phyloP scores from a whole-genome alignment of 1,284 basidiomycete genomes.

The Laetiporus sulphureus region DNA sequence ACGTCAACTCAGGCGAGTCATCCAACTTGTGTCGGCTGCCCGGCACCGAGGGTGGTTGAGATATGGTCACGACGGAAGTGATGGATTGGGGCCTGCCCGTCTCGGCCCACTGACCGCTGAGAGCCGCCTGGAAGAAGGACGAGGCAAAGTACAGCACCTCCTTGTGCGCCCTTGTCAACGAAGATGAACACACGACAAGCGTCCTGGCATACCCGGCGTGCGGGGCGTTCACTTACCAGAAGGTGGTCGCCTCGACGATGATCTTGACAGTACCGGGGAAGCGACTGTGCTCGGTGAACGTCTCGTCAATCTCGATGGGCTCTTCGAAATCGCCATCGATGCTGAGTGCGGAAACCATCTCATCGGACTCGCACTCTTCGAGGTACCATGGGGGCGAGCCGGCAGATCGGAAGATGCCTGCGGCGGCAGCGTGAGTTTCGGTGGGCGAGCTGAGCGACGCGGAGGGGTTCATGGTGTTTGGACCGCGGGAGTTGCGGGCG shows the following conservation, averaged over 20 bases:
- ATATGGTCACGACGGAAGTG: slow-evolving; percentile 77
- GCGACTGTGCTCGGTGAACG: slow-evolving; percentile 55
- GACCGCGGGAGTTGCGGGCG: slow-evolving; percentile 69
- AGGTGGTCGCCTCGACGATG: slow-evolving; percentile 76
- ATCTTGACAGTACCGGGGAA: slow-evolving; percentile 81
- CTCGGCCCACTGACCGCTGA: slow-evolving; percentile 77
- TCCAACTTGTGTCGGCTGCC: slow-evolving; percentile 36
- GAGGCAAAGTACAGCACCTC: slow-evolving; percentile 81
- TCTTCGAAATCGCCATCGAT: slow-evolving; percentile 55
- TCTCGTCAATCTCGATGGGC: slow-evolving; percentile 67
- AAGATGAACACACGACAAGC: not conserved
- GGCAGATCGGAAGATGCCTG: slow-evolving; percentile 73
- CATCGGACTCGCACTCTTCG: slow-evolving; percentile 66
- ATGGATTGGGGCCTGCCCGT: slow-evolving; percentile 64
- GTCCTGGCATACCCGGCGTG: not conserved
- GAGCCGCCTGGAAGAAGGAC: slow-evolving; percentile 80
- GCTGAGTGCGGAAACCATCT: slow-evolving; percentile 58
- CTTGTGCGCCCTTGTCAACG: slow-evolving; percentile 63
- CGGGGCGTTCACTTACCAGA: slow-evolving; percentile 50
- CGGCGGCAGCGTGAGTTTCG: slow-evolving; percentile 78
- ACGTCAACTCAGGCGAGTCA: slow-evolving; percentile 45
- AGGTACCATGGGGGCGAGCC: slow-evolving; percentile 70
- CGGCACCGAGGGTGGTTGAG: slow-evolving; percentile 56
- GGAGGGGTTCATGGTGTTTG: slow-evolving; percentile 53
- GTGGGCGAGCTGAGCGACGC: slow-evolving; percentile 75